Evolutionary conservation across 2,329 filamentous ascomycete genomes (phyloP), one percentile per base, ranked within the genome.

Genomic region (Hymenoscyphus occultus): DNA sequence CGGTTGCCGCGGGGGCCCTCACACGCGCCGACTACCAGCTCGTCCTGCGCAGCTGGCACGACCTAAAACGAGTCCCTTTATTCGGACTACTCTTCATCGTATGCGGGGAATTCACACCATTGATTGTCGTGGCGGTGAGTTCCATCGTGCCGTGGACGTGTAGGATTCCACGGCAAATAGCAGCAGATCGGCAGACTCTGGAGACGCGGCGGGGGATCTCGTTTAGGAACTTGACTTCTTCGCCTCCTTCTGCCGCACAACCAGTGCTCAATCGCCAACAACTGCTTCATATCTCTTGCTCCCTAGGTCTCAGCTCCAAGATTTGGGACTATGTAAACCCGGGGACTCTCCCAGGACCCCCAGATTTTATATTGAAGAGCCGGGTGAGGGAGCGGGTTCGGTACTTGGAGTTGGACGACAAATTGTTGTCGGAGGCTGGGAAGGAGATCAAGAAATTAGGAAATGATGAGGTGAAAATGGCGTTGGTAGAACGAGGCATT

Each of bases 101-200:
- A 16, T 91, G 90, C 75, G 94, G 93, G 32, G 94, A 98, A 78
- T 89, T 96, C 78, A 91, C 93, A 1, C 92, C 93, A 0, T 74
- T 98, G 5, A 78, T 96, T 5, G 89, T 96, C 1, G 80, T 93
- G 6, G 84, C 87, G 39, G 79, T 96, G 32, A 87, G 88, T 22
- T 80, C 80, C 45, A 80, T 92, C 28, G 90, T 96, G 32, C 94
- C 94, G 0, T 86, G 86, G 71, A 90, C 92, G 0, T 97, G 94
- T 76, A 86, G 92, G 12, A 90, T 97, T 65, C 94, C 94, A 0
- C 80, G 79, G 48, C 94, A 97, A 78, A 80, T 91, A 6, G 79
- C 82, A n/a, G 76, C 77, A 42, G 83, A 86, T 48, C 78, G 86
- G 65, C 78, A 85, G 61, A 73, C 83, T 69, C 77, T 81, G 0